phyloP scores from a whole-genome alignment of 2,329 filamentous ascomycete species.

The Cordyceps tenuipes region DNA sequence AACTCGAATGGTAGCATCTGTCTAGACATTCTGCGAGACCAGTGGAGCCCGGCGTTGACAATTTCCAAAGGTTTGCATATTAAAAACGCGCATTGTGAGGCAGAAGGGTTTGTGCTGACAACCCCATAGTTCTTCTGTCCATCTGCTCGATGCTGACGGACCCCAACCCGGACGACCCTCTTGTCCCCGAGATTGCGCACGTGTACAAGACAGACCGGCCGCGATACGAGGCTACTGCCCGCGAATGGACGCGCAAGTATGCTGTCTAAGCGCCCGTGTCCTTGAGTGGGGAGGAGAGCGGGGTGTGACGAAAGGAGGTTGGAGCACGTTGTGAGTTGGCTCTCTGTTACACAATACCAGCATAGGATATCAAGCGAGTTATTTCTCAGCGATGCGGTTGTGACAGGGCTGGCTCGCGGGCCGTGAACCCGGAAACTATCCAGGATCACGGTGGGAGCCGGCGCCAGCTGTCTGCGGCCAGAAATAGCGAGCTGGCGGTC shows the following conservation, averaged over 20 bases:
- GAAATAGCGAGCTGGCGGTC: not conserved
- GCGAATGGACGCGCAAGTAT: constrained; percentile 99
- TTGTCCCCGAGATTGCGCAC: constrained; percentile 97
- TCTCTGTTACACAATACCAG: constrained; percentile 10
- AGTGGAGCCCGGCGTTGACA: constrained; percentile 97
- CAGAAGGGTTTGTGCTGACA: not conserved
- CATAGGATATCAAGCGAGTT: constrained; percentile 12
- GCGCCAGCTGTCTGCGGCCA: not conserved
- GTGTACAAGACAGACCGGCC: constrained; percentile 99
- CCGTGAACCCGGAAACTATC: not conserved
- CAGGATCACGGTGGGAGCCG: not conserved
- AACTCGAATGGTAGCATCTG: constrained; percentile 99
- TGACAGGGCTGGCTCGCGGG: constrained; percentile 4
- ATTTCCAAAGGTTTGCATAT: constrained; percentile 80
- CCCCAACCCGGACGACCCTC: constrained; percentile 96
- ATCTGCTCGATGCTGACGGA: constrained; percentile 99
- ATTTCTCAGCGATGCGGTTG: constrained; percentile 12
- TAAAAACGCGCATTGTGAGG: not conserved
- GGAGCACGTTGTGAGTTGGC: constrained; percentile 7
- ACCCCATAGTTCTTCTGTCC: constrained; percentile 70
- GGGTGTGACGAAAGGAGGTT: not conserved
- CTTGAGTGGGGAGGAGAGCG: constrained; percentile 2
- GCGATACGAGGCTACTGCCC: constrained; percentile 90
- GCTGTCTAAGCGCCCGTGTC: constrained; percentile 57
- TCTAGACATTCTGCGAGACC: constrained; percentile 94